Conservation (phyloP, 106 monocot genomes). For the Acorus calamus region DNA sequence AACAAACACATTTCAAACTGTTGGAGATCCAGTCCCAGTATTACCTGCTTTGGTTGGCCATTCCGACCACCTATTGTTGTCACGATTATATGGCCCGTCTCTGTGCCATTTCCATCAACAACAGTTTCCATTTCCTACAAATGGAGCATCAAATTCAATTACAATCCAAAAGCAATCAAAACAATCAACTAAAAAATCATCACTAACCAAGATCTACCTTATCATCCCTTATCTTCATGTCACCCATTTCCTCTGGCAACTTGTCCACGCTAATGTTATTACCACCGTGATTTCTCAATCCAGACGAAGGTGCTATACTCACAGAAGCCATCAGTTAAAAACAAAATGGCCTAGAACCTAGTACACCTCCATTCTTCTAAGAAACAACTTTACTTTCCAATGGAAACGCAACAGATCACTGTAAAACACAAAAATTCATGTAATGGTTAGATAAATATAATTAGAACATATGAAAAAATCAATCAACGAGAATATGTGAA, state of each 20-base stretch:
- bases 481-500: no score
- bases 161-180: background rate
- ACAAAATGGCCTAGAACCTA: background rate
- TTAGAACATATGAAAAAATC: no score
- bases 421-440: no score
- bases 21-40: background rate
- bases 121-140: constrained; percentile 22
- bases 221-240: constrained; percentile 31
- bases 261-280: constrained; percentile 12
- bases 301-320: constrained; percentile 18
- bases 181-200: no score
- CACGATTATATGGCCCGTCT: constrained; percentile 28
- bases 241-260: constrained; percentile 24
- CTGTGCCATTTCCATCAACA: constrained; percentile 24
- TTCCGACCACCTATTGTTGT: constrained; percentile 24
- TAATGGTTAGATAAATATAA: no score
- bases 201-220: constrained; percentile 8
- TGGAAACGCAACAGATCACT: no score
- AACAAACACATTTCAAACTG: no score
- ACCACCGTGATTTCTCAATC: constrained; percentile 2
- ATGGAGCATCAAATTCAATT: background rate
- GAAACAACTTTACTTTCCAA: no score
- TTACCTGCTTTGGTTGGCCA: constrained; percentile 26
- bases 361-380: no score
- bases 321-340: constrained; percentile 15